Conservation (phyloP, 164 flowering plant genomes). For the Kalanchoe fedtschenkoi region DNA sequence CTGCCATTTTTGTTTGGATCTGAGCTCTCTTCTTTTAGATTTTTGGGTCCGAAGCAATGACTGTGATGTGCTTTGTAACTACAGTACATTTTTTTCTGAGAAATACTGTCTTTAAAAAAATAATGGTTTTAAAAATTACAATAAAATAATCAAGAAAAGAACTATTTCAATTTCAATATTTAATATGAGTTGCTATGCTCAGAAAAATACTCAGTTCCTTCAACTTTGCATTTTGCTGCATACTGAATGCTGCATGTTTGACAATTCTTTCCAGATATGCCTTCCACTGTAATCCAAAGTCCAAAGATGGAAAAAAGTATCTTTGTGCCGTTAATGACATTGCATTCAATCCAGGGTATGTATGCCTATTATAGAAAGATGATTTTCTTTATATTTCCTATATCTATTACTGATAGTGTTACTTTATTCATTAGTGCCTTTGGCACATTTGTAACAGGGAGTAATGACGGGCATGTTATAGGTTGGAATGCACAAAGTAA, state of each 20-base stretch:
- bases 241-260: constrained; percentile 2
- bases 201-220: no score
- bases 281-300: constrained; percentile 71
- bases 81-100: no score
- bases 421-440: constrained; percentile 16
- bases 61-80: no score
- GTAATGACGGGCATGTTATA: constrained; percentile 61
- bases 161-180: no score
- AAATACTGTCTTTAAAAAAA: no score
- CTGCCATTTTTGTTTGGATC: no score
- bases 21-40: no score
- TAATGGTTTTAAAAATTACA: no score
- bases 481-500: constrained; percentile 65
- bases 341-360: constrained; percentile 67
- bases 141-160: no score
- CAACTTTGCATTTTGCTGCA: not conserved
- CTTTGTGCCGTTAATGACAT: constrained; percentile 71
- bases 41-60: no score
- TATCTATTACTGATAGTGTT: not conserved
- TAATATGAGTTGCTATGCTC: not conserved
- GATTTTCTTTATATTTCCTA: not conserved
- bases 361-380: not conserved
- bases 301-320: constrained; percentile 42
- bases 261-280: constrained; percentile 37
- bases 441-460: constrained; percentile 67